These are phyloP conservation scores for Hypoxylon fragiforme DNA, from an alignment of 495 filamentous ascomycete genomes.

Conservation along the genomic window DNA sequence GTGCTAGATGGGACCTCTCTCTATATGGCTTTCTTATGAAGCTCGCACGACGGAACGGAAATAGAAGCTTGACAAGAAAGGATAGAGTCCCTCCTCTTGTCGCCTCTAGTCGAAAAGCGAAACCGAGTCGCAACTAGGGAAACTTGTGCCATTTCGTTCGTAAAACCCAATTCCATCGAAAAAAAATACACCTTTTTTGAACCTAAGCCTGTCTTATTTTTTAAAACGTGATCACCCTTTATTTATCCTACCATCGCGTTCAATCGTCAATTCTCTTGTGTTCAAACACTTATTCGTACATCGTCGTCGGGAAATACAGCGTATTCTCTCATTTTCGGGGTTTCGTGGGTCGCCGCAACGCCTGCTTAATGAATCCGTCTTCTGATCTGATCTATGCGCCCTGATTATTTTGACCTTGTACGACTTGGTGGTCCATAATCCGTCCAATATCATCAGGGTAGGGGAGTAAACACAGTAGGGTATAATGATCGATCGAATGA, in stretches of 20 bases:
- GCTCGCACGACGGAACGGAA: neutral
- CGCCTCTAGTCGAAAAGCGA: constrained; percentile 9
- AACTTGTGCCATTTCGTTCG: neutral
- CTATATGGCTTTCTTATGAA: neutral
- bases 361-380: constrained; percentile 2
- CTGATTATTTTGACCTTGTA: constrained; percentile 1
- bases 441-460: neutral
- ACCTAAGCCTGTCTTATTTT: constrained; percentile 1
- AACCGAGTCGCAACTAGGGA: constrained; percentile 5
- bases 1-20: too few species aligned
- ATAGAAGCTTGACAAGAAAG: neutral
- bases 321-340: constrained; percentile 18
- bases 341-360: constrained; percentile 23
- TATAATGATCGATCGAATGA: too few species aligned
- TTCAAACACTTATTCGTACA: constrained; percentile 34
- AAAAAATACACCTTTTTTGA: constrained; percentile 8
- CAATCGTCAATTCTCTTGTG: constrained; percentile 22
- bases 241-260: constrained; percentile 26
- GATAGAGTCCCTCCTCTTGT: neutral
- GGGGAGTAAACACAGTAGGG: neutral
- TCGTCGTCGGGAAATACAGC: constrained; percentile 27
- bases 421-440: neutral
- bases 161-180: constrained; percentile 3
- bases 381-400: constrained; percentile 10
- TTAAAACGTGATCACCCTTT: constrained; percentile 14